Conservation (phyloP, 2,329 filamentous ascomycete genomes). For the Stachybotrys chartarum region DNA sequence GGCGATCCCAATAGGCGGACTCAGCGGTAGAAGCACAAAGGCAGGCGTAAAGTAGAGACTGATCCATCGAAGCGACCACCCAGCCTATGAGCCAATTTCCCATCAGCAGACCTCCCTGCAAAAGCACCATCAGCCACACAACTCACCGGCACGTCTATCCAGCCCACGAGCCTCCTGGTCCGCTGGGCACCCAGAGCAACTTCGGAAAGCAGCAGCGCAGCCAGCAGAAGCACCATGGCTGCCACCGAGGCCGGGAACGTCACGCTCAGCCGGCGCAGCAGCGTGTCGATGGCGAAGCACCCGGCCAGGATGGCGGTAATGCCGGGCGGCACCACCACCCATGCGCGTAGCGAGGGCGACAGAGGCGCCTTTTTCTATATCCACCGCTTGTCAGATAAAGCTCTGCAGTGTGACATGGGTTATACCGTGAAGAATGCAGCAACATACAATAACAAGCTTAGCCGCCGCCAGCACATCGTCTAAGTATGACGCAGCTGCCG, state of each 20-base stretch:
- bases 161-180: constrained; percentile 37
- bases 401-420: background rate
- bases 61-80: constrained; percentile 52
- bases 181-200: constrained; percentile 37
- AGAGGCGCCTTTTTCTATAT: background rate
- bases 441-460: background rate
- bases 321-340: constrained; percentile 43
- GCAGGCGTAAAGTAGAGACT: constrained; percentile 52
- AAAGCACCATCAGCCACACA: too few relatives aligned
- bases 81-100: constrained; percentile 29
- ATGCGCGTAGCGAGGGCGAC: constrained; percentile 18
- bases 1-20: constrained; percentile 41
- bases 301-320: constrained; percentile 30
- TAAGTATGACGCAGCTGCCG: background rate
- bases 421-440: background rate
- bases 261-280: constrained; percentile 37
- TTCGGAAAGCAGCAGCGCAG: constrained; percentile 40
- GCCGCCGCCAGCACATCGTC: background rate
- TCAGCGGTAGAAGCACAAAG: constrained; percentile 52
- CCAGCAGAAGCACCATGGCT: constrained; percentile 47
- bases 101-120: too few relatives aligned
- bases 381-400: background rate
- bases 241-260: constrained; percentile 55
- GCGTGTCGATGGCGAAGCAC: constrained; percentile 35
- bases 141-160: constrained; percentile 47